Base-by-base conservation (phyloP, 352 stramenopile genomes). In the Phytophthora hibernalis region DNA sequence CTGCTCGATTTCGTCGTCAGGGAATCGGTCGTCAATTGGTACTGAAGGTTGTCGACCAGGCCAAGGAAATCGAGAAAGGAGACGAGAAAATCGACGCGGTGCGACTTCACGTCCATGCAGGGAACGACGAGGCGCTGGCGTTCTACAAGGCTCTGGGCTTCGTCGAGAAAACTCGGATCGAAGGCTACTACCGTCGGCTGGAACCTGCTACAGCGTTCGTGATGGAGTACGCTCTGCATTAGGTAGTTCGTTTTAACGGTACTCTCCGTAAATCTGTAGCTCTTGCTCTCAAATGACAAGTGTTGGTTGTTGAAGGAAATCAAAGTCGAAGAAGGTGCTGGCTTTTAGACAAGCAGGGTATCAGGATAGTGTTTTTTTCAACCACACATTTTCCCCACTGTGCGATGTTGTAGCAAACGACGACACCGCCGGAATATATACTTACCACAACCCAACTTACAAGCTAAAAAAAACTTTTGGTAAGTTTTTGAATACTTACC, bases 131-230 rank as follows among this genome's bases (percentile, higher is more conserved):
- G 53, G 83, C 70, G n/a, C 20, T 87, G 28, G 78, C 72, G 48
- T 90, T 92, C 64, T 92, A 92, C 58, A 54, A 65, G 31, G 44
- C 54, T 9, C 28, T 87, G 35, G 84, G 82, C 12, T 92, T 92
- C 44, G 24, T 62, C 18, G 69, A 87, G 52, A 61, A 74, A 38
- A 60, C 67, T 50, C 70, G 68, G 5, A 50, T 90, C 5, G 80
- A 92, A 21, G 63, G 82, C 28, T 92, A 92, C 65, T 92, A 92
- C 57, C 83, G 83, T 22, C 79, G 75, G 18, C 56, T 92, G 26
- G 71, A 88, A 67, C 83, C 80, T 15, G 57, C 63, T n/a, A 80
- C 82, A 12, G 78, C 73, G 8, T 45, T 92, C 24, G 76, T 89
- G 21, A 75, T 88, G 72, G 65, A 77, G 45, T 81, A 66, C 15